A percentile compares a stretch with the other conserved stretches of the same genome.
phyloP scores from a whole-genome alignment of 2,329 filamentous ascomycete species.

The Fusarium illudens region DNA sequence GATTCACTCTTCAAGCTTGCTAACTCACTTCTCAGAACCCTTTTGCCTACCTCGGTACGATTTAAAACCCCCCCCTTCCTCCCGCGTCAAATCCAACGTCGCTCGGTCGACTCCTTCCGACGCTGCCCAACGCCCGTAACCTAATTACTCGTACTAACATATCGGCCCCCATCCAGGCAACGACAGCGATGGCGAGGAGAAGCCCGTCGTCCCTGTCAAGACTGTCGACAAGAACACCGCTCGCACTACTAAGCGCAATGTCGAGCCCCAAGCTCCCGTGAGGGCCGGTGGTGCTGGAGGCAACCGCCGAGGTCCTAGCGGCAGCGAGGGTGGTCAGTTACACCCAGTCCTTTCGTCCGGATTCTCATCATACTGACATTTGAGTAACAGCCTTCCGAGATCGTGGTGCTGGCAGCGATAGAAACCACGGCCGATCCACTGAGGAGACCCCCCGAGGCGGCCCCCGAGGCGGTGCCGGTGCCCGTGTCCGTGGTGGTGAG shows the following conservation, averaged over 20 bases:
- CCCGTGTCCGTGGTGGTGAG: slow-evolving; percentile 69
- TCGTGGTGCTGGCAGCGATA: slow-evolving; percentile 79
- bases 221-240: slow-evolving; percentile 84
- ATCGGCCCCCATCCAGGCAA: slow-evolving; percentile 56
- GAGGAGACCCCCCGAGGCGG: slow-evolving; percentile 69
- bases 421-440: slow-evolving; percentile 82
- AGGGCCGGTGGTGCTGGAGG: slow-evolving; percentile 53
- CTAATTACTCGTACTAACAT: slow-evolving; percentile 40
- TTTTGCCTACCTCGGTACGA: slow-evolving; percentile 96
- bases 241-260: slow-evolving; percentile 85
- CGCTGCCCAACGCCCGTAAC: slow-evolving; percentile 15
- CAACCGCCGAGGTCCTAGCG: slow-evolving; percentile 67
- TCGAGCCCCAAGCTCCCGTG: slow-evolving; percentile 74
- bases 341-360: background rate
- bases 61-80: slow-evolving; percentile 38
- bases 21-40: slow-evolving; percentile 75
- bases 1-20: slow-evolving; percentile 13
- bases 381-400: slow-evolving; percentile 80
- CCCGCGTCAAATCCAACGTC: slow-evolving; percentile 24
- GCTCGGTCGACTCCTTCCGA: slow-evolving; percentile 28
- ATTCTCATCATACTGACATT: slow-evolving; percentile 26
- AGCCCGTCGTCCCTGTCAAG: slow-evolving; percentile 85
- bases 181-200: slow-evolving; percentile 68
- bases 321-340: slow-evolving; percentile 86
- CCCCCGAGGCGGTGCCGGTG: slow-evolving; percentile 69